Percentiles rank a stretch among this genome's conserved stretches.
Conservation (phyloP, 257 asterid species). For the Solanum corneliomulleri region DNA sequence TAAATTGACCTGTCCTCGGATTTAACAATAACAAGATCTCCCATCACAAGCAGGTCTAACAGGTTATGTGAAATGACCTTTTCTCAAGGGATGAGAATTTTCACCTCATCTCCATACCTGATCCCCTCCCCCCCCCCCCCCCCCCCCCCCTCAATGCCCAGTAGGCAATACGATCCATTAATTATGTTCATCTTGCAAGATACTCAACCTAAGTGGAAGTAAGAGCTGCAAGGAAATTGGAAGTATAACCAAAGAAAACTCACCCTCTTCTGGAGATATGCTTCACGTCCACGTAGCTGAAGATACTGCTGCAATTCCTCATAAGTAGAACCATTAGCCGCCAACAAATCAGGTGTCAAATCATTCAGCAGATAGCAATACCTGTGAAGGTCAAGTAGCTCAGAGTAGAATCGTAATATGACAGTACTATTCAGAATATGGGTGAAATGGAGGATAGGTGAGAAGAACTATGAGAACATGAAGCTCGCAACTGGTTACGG, state of each 20-base stretch:
- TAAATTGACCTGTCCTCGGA: background rate
- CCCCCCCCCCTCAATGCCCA: background rate
- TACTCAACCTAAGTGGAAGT: background rate
- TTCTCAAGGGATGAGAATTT: background rate
- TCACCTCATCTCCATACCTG: background rate
- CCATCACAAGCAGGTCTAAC: background rate
- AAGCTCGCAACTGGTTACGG: background rate
- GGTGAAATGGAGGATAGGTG: background rate
- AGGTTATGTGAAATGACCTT: background rate
- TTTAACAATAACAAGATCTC: background rate
- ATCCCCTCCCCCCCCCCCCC: background rate
- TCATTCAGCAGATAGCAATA: constrained; percentile 33
- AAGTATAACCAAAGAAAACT: constrained; percentile 14
- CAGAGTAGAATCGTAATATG: background rate
- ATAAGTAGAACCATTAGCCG: constrained; percentile 14
- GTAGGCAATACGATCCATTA: background rate
- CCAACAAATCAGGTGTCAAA: constrained; percentile 20
- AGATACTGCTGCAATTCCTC: constrained; percentile 25
- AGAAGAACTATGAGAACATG: background rate
- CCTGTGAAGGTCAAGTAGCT: constrained; percentile 4
- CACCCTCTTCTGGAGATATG: constrained; percentile 82
- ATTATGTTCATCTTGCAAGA: background rate
- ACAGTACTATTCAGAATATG: background rate
- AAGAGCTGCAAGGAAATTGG: background rate
- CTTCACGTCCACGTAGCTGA: constrained; percentile 55